Conservation (phyloP, 805 yeast genomes). For the Wickerhamiella azymoides region DNA sequence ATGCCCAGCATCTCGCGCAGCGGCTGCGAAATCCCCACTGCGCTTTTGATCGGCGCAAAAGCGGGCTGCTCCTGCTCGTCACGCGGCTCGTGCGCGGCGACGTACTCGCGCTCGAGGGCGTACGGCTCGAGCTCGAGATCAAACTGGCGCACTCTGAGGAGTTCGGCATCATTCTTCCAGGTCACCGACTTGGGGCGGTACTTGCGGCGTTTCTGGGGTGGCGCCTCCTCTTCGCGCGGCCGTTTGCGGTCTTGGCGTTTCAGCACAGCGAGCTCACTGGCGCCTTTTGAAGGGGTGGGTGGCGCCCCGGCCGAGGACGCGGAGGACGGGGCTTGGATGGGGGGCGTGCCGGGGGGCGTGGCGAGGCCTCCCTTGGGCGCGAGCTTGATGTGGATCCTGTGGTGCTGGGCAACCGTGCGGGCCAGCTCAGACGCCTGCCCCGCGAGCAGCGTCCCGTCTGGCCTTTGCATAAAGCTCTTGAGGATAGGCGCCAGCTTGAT, state of each 20-base stretch:
- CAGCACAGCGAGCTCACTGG: conserved; percentile 2
- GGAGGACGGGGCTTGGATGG: no score
- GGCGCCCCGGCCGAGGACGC: no score
- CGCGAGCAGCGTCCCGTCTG: no score
- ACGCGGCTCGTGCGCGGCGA: conserved; percentile 12
- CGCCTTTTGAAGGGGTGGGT: no score
- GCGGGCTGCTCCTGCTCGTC: neutral
- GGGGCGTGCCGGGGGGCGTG: neutral
- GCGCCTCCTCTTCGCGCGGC: neutral
- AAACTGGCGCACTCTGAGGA: conserved; percentile 22
- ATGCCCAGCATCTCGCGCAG: conserved; percentile 11
- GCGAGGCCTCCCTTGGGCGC: neutral
- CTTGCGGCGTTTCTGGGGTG: conserved; percentile 11
- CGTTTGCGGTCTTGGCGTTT: conserved; percentile 2
- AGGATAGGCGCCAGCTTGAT: conserved; percentile 8
- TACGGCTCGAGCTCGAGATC: conserved; percentile 18
- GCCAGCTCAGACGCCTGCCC: conserved; percentile 8
- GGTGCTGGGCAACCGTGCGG: conserved; percentile 1
- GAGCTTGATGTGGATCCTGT: neutral
- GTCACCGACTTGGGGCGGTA: conserved; percentile 19
- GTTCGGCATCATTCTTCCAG: conserved; percentile 23
- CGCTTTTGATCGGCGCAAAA: neutral
- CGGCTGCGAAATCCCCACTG: conserved; percentile 11
- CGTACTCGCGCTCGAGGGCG: conserved; percentile 8
- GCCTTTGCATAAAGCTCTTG: neutral